phyloP scores from a whole-genome alignment of 2,329 filamentous ascomycete genomes.

The Escovopsis sp. region DNA sequence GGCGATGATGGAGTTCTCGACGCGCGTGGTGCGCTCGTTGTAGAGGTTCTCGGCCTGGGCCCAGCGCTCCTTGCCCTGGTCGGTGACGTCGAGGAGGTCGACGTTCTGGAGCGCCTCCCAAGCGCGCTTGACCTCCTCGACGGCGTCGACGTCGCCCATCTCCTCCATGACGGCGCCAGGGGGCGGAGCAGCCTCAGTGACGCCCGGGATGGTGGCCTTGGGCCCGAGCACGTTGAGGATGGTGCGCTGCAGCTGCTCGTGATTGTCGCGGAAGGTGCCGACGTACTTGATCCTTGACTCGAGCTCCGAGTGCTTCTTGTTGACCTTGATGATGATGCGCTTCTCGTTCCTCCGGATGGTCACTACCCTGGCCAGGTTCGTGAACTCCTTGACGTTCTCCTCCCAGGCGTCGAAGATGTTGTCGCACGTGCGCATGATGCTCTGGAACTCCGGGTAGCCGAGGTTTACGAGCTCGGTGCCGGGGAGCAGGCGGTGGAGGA shows the following conservation, averaged over 20 bases:
- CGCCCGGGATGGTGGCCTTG: constrained; percentile 40
- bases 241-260: constrained; percentile 91
- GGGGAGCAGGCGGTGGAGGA: constrained; percentile 71
- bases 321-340: constrained; percentile 97
- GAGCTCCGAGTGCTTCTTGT: constrained; percentile 70
- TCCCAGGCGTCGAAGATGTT: constrained; percentile 89
- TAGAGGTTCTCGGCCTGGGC: constrained; percentile 89
- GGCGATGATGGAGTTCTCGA: constrained; percentile 98
- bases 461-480: constrained; percentile 83
- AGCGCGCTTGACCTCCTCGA: constrained; percentile 88
- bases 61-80: constrained; percentile 82
- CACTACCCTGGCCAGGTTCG: constrained; percentile 89
- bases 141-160: constrained; percentile 91
- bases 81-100: constrained; percentile 81
- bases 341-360: constrained; percentile 89
- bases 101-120: constrained; percentile 92
- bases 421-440: constrained; percentile 68
- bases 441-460: constrained; percentile 79
- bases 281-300: constrained; percentile 90
- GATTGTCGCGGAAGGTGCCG: constrained; percentile 84
- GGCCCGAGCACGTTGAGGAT: constrained; percentile 94
- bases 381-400: constrained; percentile 92
- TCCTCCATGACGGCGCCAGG: constrained; percentile 65
- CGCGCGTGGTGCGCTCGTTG: constrained; percentile 89
- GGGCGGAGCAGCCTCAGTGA: constrained; percentile 35